Conservation (phyloP, 2,329 filamentous ascomycete genomes). For the Allantophomopsis cytisporea region DNA sequence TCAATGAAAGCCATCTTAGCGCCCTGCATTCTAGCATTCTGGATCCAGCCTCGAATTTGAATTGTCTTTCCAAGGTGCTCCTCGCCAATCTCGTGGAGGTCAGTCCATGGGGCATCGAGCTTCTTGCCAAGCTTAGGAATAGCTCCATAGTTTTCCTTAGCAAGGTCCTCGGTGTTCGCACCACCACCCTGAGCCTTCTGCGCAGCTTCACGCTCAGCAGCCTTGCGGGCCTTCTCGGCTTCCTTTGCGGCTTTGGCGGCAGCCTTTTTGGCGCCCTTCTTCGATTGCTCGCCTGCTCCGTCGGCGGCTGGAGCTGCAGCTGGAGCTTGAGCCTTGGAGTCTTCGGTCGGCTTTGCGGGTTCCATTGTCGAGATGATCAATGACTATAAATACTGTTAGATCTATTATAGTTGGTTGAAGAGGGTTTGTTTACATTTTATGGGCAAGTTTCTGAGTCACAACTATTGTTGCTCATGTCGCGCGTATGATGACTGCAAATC, state of each 20-base stretch:
- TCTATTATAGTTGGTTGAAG: too few species aligned
- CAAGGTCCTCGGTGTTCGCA: slow-evolving; percentile 47
- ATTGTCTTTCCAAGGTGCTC: slow-evolving; percentile 56
- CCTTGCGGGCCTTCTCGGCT: slow-evolving; percentile 59
- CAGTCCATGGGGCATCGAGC: slow-evolving; percentile 37
- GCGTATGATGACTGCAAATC: too few species aligned
- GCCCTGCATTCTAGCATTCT: slow-evolving; percentile 78
- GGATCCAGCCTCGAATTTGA: slow-evolving; percentile 66
- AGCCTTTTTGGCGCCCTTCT: slow-evolving; percentile 76
- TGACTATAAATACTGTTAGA: too few species aligned
- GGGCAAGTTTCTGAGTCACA: too few species aligned
- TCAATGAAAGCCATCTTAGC: slow-evolving; percentile 89
- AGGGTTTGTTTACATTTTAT: too few species aligned
- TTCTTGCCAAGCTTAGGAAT: slow-evolving; percentile 43
- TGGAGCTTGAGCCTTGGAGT: neutral
- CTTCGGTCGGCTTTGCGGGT: neutral
- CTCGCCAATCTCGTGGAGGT: slow-evolving; percentile 51
- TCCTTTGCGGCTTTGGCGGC: slow-evolving; percentile 81
- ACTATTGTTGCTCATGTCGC: too few species aligned
- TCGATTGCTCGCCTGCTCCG: slow-evolving; percentile 30
- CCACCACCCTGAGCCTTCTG: slow-evolving; percentile 52
- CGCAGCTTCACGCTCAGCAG: slow-evolving; percentile 63
- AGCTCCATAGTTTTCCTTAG: slow-evolving; percentile 70
- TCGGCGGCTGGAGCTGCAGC: neutral
- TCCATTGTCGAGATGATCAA: neutral